phyloP scores from a whole-genome alignment of 2,329 filamentous ascomycete genomes.

The Endothia cerciana region DNA sequence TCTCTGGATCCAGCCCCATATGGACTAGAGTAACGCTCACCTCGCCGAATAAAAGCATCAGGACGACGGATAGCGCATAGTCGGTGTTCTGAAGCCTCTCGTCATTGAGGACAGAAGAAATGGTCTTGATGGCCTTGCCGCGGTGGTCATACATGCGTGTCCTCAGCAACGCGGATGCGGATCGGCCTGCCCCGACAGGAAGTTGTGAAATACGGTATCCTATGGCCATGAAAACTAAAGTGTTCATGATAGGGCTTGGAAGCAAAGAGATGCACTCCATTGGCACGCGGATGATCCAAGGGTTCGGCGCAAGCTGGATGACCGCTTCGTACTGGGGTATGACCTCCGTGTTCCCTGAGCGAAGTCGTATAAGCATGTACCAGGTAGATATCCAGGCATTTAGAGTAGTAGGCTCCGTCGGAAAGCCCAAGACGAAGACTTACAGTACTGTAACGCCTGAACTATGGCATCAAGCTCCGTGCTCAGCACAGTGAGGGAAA shows the following conservation, averaged over 20 bases:
- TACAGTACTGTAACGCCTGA: not conserved
- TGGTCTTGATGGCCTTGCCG: slow-evolving; percentile 7
- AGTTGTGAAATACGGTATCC: slow-evolving; percentile 31
- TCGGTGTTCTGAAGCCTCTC: not conserved
- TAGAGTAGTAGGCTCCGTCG: not conserved
- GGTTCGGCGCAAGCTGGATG: not conserved
- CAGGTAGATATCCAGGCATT: not conserved
- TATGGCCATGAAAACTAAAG: slow-evolving; percentile 5
- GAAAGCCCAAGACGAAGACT: not conserved
- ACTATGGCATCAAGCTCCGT: slow-evolving; percentile 1
- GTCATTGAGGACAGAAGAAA: not conserved
- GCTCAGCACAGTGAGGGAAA: not conserved
- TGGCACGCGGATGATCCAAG: not conserved
- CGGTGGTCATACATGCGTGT: slow-evolving; percentile 9
- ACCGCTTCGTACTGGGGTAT: not conserved
- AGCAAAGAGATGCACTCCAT: not conserved
- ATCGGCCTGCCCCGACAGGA: not conserved
- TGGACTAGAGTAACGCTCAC: not conserved
- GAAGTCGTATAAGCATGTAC: not conserved
- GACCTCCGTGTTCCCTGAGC: not conserved
- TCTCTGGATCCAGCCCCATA: not conserved
- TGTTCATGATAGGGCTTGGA: not conserved
- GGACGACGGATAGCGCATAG: not conserved
- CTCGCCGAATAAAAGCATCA: slow-evolving; percentile 12
- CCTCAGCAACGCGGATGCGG: not conserved